Conservation (phyloP, 2,329 filamentous ascomycete species). For the Calonectria pseudoreteaudii region DNA sequence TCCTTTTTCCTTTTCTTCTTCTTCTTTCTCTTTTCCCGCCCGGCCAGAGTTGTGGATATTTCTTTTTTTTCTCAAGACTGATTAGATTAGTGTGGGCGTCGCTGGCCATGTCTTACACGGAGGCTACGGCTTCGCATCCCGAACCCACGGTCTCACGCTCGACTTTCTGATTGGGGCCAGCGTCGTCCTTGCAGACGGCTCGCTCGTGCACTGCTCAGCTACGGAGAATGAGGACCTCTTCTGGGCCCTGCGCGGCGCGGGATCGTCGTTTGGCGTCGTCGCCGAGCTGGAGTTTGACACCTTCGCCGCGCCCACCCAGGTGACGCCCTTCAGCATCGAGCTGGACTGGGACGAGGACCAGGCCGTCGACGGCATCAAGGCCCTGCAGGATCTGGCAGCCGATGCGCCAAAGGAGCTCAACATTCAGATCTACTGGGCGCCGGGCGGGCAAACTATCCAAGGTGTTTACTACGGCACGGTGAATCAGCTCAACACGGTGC, state of each 20-base stretch:
- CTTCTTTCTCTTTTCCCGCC: too few relatives aligned
- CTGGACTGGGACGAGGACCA: conserved; percentile 32
- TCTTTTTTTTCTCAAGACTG: neutral
- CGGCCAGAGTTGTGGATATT: neutral
- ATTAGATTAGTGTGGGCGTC: conserved; percentile 41
- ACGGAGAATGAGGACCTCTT: conserved; percentile 42
- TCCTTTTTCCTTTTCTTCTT: neutral
- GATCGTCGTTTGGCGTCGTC: conserved; percentile 48
- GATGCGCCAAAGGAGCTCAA: conserved; percentile 44
- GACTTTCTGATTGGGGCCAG: conserved; percentile 45
- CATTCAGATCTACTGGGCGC: conserved; percentile 40
- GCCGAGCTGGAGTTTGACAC: conserved; percentile 45
- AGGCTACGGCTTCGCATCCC: conserved; percentile 47
- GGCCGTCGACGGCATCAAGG: conserved; percentile 35
- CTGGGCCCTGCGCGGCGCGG: conserved; percentile 47
- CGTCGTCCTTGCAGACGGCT: conserved; percentile 45
- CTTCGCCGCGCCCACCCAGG: conserved; percentile 35
- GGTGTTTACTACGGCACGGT: conserved; percentile 44
- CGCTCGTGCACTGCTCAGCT: conserved; percentile 36
- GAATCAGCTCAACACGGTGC: conserved; percentile 23
- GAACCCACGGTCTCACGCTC: conserved; percentile 43
- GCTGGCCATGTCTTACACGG: conserved; percentile 45
- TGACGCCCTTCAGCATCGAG: conserved; percentile 38
- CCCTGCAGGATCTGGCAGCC: conserved; percentile 41
- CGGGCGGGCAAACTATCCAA: conserved; percentile 37